These are phyloP conservation scores for Yamadazyma dushanensis DNA, from an alignment of 1,139 yeast genomes.

Conservation along the genomic window DNA sequence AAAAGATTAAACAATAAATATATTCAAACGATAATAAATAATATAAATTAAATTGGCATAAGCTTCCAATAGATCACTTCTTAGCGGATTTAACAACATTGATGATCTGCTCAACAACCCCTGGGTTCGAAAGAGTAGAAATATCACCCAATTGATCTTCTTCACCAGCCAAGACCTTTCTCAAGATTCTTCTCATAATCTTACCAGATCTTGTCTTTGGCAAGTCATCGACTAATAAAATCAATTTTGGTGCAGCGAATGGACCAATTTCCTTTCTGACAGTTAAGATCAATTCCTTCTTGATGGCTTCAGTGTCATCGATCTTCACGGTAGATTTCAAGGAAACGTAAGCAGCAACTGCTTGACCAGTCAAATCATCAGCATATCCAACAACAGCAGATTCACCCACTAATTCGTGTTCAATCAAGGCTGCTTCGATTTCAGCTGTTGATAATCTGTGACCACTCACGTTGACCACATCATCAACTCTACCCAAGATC, in stretches of 20 bases:
- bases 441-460: constrained; percentile 97
- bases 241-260: constrained; percentile 77
- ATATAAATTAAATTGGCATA: not conserved
- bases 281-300: constrained; percentile 68
- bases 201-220: constrained; percentile 86
- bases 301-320: constrained; percentile 53
- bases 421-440: constrained; percentile 80
- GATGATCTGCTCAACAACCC: constrained; percentile 64
- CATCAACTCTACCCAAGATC: constrained; percentile 99
- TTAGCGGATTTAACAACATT: constrained; percentile 49
- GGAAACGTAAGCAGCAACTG: constrained; percentile 79
- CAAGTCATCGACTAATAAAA: constrained; percentile 69
- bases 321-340: constrained; percentile 46
- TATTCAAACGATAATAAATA: constrained; percentile 7
- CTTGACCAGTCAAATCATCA: constrained; percentile 80
- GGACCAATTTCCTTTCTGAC: constrained; percentile 83
- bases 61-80: constrained; percentile 13
- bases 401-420: constrained; percentile 69
- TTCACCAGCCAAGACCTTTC: constrained; percentile 77
- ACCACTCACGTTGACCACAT: constrained; percentile 96
- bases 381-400: constrained; percentile 81
- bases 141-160: constrained; percentile 78
- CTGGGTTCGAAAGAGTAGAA: constrained; percentile 75
- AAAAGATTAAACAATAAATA: constrained; percentile 5
- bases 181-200: constrained; percentile 79